These are phyloP conservation scores for Spergularia marina DNA, from an alignment of 148 eudicot genomes.

Conservation along the genomic window DNA sequence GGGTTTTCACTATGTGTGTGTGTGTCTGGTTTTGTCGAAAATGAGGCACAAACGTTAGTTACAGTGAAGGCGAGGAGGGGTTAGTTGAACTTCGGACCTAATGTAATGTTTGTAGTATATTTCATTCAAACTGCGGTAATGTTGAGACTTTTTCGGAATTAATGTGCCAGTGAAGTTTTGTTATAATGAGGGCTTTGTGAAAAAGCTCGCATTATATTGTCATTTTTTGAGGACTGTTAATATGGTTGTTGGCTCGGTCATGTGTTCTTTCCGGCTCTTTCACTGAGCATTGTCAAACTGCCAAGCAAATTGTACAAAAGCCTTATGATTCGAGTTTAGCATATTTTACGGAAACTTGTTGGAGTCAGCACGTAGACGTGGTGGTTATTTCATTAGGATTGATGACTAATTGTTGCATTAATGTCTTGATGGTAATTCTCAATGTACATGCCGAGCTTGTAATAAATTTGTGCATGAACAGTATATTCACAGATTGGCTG, in stretches of 20 bases:
- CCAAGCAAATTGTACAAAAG: not conserved
- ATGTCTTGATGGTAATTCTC: not conserved
- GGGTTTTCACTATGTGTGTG: too few species aligned
- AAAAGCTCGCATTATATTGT: too few species aligned
- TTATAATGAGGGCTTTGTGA: too few species aligned
- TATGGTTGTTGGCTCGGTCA: not conserved
- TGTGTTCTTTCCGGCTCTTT: not conserved
- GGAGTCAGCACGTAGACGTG: not conserved
- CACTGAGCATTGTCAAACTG: not conserved
- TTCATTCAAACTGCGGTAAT: too few species aligned
- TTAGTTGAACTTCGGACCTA: too few species aligned
- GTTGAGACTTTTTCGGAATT: too few species aligned
- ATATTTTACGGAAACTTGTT: too few species aligned
- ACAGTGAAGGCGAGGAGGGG: too few species aligned
- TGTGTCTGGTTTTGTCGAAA: too few species aligned
- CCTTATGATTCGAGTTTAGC: not conserved
- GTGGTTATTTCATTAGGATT: not conserved
- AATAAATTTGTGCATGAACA: conserved; percentile 27
- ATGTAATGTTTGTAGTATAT: too few species aligned
- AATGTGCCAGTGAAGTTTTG: too few species aligned
- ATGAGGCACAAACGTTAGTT: too few species aligned
- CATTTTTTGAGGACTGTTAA: not conserved
- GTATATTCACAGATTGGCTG: conserved; percentile 97
- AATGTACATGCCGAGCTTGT: not conserved
- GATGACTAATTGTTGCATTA: not conserved